Conservation (phyloP, 164 flowering plant genomes). For the Amborella trichopoda region DNA sequence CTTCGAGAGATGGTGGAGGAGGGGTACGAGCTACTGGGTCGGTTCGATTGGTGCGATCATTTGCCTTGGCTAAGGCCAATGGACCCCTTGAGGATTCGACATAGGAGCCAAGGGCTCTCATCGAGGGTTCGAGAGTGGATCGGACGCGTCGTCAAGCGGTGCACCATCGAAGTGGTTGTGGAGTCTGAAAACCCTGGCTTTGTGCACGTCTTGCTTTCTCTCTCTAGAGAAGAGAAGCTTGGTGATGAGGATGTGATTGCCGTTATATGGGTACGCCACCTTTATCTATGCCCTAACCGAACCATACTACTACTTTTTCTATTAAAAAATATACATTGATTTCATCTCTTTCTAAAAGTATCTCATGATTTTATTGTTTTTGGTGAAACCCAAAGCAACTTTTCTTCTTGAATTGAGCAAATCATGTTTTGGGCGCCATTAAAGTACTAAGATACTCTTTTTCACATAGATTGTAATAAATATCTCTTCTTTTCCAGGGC, state of each 20-base stretch:
- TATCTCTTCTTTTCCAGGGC: too few relatives aligned
- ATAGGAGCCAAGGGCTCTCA: constrained; percentile 33
- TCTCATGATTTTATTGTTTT: too few relatives aligned
- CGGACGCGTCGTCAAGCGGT: constrained; percentile 28
- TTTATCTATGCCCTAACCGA: too few relatives aligned
- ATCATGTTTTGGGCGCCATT: too few relatives aligned
- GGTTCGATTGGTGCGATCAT: constrained; percentile 33
- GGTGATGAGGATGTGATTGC: constrained; percentile 51
- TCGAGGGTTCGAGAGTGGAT: constrained; percentile 41
- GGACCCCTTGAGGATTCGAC: constrained; percentile 21
- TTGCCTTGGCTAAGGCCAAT: constrained; percentile 22
- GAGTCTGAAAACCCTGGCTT: constrained; percentile 17
- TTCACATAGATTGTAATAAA: too few relatives aligned
- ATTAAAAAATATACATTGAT: too few relatives aligned
- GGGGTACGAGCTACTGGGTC: constrained; percentile 35
- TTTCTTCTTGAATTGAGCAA: too few relatives aligned
- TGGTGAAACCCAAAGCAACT: too few relatives aligned
- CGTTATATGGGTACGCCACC: constrained; percentile 74
- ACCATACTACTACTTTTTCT: too few relatives aligned
- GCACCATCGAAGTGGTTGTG: constrained; percentile 5
- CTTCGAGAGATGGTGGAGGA: constrained; percentile 22
- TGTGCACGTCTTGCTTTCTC: constrained; percentile 44
- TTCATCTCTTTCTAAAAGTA: too few relatives aligned
- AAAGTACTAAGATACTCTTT: too few relatives aligned
- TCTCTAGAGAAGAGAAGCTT: constrained; percentile 26